Base-by-base conservation (phyloP, 2,329 filamentous ascomycete species). In the Penicillium sp. region DNA sequence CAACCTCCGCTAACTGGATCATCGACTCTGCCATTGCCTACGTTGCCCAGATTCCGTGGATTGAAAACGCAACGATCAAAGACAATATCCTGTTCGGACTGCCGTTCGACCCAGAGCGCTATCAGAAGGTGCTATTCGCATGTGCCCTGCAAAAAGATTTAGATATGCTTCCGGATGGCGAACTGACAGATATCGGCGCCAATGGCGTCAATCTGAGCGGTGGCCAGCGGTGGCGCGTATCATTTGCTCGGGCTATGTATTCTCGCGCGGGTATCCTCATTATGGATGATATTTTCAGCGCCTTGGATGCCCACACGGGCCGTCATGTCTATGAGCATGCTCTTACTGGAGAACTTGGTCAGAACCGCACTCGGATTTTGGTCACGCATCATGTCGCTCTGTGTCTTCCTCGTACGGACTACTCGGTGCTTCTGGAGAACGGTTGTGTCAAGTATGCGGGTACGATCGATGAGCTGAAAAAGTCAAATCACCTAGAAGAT, bases 121-220 rank as follows among this genome's bases (percentile, higher is more conserved):
- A 91, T 65, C 73, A 76, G 1, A 81, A 83, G 57, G 88, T 89
- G 0, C 69, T 90, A 9, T 77, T 83, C 31, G 86, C 85, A 4
- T 92, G 88, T 56, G 87, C 87, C 1, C 68, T 92, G 40, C 79
- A 79, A 47, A 88, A 88, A 65, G 89, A 92, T 61, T 73, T 92
- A 30, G 80, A 85, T 25, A 88, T 89, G 74, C 78, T 92, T 16
- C 73, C 81, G 0, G 85, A 90, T 63, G 88, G 89, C 6, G 87
- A 91, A 61, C 72, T 80, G 41, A 92, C 89, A 0, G 87, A 90
- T 63, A 87, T 92, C 46, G 89, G 89, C 11, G 86, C 87, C 7
- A 90, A 90, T 55, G 89, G 89, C 6, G 88, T 92, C 61, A 90
- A 91, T 58, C 75, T 92, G 18, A 89, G 85, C 55, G 89, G 89